A percentile compares a stretch with the other conserved stretches of the same genome.
Evolutionary conservation across 345 rosid genomes (phyloP).

Genomic region (Citropsis articulata): DNA sequence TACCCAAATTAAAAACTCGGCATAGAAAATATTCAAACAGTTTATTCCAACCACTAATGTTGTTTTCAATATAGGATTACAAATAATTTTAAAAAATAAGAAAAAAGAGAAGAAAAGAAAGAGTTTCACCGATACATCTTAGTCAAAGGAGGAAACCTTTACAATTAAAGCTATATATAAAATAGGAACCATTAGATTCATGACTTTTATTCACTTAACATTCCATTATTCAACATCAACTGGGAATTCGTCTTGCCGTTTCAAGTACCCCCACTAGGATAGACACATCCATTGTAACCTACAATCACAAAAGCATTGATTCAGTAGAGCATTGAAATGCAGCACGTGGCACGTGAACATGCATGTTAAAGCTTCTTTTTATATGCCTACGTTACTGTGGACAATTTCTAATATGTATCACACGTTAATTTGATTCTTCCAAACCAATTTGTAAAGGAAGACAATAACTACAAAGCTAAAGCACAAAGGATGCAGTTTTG

Average conservation of each 20-base stretch:
- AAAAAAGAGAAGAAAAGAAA: no score
- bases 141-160: conserved; percentile 20
- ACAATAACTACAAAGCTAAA: not conserved
- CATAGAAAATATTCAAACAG: not conserved
- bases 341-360: not conserved
- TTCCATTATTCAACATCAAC: conserved; percentile 2
- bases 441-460: not conserved
- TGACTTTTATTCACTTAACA: conserved; percentile 13
- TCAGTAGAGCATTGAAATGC: not conserved
- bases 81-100: not conserved
- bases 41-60: not conserved
- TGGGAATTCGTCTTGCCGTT: conserved; percentile 7
- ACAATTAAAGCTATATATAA: conserved; percentile 6
- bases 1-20: no score
- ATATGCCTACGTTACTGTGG: not conserved
- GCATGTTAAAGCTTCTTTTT: not conserved
- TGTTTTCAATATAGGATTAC: not conserved
- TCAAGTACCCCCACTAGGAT: conserved; percentile 60
- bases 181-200: not conserved
- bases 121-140: not conserved
- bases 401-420: not conserved
- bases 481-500: not conserved
- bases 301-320: conserved; percentile 3
- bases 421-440: not conserved
- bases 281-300: conserved; percentile 64